Base-by-base conservation (phyloP, 2,329 filamentous ascomycete species). In the Diaporthe destruens region DNA sequence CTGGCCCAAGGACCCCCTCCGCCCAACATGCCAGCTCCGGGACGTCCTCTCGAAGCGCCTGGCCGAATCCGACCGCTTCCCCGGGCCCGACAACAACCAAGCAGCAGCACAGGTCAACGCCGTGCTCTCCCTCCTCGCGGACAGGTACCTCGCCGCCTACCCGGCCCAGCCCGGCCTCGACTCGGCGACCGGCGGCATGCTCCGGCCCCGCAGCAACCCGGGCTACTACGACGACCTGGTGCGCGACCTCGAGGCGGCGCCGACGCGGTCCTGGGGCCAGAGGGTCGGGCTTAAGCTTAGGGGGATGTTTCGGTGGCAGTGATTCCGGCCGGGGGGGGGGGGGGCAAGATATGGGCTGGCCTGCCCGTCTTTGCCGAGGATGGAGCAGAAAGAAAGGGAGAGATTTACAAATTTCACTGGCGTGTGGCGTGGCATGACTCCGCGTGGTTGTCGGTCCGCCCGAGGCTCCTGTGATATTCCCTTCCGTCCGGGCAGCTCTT, bases 1-100 rank as follows among this genome's bases (percentile, higher is more conserved):
- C 75, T 93, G 91, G 91, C 91, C 91, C 57, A 87, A 88, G 77
- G 90, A 92, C 77, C 83, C 84, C 72, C 85, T 93, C 56, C 89
- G 91, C 0, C 90, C 90, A 9, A 86, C 90, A 72, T 85, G 87
- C 79, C 89, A 92, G 79, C 86, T 93, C 76, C 88, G 88, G 77
- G 85, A 89, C 75, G 84, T 88, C 44, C 81, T 92, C 63, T 79
- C 80, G 29, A 82, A 83, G 71, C 84, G 86, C 36, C 79, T 89
- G 65, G 82, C 85, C 71, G 78, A 78, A 59, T 66, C 72, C 25
- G 36, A 57, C 53, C 75, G 76, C 14, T 75, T 80, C n/a, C 71
- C 70, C 8, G 71, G 56, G 59, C 12, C n/a, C 3, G 47, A 70
- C 72, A 6, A 36, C 34, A 9, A 8, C 11, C 11, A 9, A 8